phyloP scores from a whole-genome alignment of 1,284 basidiomycete species.

The Leccinum ambiguum region DNA sequence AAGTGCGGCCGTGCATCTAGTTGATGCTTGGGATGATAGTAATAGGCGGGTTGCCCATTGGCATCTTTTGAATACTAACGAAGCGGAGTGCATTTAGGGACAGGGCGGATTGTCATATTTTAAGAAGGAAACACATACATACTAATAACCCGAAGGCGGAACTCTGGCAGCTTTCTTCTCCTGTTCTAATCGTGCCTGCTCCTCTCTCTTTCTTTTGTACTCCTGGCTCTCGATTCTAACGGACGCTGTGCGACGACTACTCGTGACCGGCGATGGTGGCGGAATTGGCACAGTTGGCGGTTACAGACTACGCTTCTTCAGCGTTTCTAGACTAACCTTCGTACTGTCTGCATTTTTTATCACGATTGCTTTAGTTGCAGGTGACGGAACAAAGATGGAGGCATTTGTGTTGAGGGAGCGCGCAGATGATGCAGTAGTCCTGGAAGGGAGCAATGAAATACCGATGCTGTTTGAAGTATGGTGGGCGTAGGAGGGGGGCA shows the following conservation, averaged over 20 bases:
- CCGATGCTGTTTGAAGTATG: too few species aligned
- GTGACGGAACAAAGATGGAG: too few species aligned
- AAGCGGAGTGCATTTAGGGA: slow-evolving; percentile 18
- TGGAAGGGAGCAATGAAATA: too few species aligned
- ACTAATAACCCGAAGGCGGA: slow-evolving; percentile 39
- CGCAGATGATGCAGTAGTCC: too few species aligned
- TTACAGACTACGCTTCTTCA: slow-evolving; percentile 47
- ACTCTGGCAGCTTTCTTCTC: slow-evolving; percentile 39
- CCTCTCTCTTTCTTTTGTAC: slow-evolving; percentile 50
- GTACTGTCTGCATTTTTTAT: slow-evolving; percentile 53
- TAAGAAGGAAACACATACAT: slow-evolving; percentile 37
- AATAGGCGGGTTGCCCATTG: slow-evolving; percentile 26
- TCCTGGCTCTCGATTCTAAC: slow-evolving; percentile 56
- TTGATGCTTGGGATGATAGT: slow-evolving; percentile 39
- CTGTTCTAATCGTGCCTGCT: slow-evolving; percentile 48
- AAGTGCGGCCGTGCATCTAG: slow-evolving; percentile 12
- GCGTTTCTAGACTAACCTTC: slow-evolving; percentile 54
- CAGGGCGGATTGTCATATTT: slow-evolving; percentile 22
- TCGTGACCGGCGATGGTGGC: slow-evolving; percentile 39
- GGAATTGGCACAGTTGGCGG: slow-evolving; percentile 43
- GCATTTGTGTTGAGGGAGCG: too few species aligned
- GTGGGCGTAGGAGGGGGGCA: too few species aligned
- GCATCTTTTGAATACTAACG: slow-evolving; percentile 27
- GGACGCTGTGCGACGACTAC: slow-evolving; percentile 35
- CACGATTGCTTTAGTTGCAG: slow-evolving; percentile 28